Evolutionary conservation across 2,329 filamentous ascomycete species (phyloP).

Genomic region (Chalaropsis ovoidea): DNA sequence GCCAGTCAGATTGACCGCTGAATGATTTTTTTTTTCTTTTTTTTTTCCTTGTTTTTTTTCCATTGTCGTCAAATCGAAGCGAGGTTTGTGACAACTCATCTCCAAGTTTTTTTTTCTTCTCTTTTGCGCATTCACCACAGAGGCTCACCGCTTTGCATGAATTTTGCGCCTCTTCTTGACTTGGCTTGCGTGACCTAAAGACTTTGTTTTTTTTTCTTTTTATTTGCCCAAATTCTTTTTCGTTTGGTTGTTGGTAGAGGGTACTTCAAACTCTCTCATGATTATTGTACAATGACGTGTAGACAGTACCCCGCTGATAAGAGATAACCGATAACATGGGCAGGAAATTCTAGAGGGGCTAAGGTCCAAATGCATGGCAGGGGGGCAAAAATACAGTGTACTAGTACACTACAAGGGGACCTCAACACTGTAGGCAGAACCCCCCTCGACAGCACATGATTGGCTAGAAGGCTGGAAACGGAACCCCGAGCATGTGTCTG

Average conservation of each 20-base stretch:
- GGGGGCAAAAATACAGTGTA: neutral
- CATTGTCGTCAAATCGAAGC: neutral
- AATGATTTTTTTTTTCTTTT: too few relatives aligned
- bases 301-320: constrained; percentile 19
- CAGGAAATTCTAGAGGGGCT: neutral
- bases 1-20: too few relatives aligned
- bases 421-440: too few relatives aligned
- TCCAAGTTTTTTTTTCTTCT: neutral
- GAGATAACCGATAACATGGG: constrained; percentile 6
- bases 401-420: neutral
- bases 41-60: neutral
- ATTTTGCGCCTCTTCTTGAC: neutral
- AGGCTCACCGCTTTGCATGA: neutral
- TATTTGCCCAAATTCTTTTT: neutral
- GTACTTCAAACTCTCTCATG: neutral
- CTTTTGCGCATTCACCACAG: neutral
- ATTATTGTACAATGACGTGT: constrained; percentile 10
- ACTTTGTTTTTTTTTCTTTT: constrained; percentile 1
- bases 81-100: neutral
- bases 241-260: neutral
- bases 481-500: neutral
- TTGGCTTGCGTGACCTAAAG: neutral
- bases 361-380: neutral
- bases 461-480: too few relatives aligned
- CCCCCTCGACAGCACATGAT: too few relatives aligned